Evolutionary conservation across 1,284 basidiomycete genomes (phyloP).

Genomic region (Pascua guehoae): DNA sequence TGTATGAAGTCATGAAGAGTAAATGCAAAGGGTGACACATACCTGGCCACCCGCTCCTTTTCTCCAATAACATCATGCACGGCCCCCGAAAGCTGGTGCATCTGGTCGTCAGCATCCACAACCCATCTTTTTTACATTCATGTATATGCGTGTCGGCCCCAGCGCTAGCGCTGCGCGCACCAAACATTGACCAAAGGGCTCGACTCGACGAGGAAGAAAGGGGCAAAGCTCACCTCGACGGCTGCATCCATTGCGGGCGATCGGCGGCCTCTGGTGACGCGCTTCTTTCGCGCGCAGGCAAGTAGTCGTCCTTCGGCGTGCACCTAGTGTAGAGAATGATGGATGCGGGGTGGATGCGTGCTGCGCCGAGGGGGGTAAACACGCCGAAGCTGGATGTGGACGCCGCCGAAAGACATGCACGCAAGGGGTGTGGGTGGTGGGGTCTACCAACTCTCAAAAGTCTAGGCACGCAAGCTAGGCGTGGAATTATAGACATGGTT

Average conservation of each 20-base stretch:
- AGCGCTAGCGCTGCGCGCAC: neutral
- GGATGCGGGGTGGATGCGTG: too few species aligned
- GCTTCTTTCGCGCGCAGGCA: slow-evolving; percentile 8
- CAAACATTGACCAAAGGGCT: neutral
- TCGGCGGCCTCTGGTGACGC: slow-evolving; percentile 3
- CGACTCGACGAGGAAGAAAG: neutral
- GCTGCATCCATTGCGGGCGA: slow-evolving; percentile 22
- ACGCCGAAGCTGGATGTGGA: too few species aligned
- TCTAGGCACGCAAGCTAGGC: too few species aligned
- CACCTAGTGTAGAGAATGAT: too few species aligned
- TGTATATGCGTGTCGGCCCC: neutral
- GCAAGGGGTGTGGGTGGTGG: too few species aligned
- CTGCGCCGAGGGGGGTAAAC: too few species aligned
- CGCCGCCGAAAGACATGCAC: too few species aligned
- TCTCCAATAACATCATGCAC: slow-evolving; percentile 28
- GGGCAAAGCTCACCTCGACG: slow-evolving; percentile 22
- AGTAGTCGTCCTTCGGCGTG: too few species aligned
- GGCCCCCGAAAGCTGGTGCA: slow-evolving; percentile 25
- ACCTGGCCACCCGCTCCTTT: slow-evolving; percentile 26
- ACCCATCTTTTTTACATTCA: neutral
- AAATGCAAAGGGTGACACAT: neutral
- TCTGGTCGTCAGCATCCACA: slow-evolving; percentile 7
- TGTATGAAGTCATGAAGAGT: neutral
- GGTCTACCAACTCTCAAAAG: too few species aligned
- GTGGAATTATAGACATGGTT: too few species aligned